Conservation (phyloP, 2,329 filamentous ascomycete species). For the Tolypocladium endophyticum region DNA sequence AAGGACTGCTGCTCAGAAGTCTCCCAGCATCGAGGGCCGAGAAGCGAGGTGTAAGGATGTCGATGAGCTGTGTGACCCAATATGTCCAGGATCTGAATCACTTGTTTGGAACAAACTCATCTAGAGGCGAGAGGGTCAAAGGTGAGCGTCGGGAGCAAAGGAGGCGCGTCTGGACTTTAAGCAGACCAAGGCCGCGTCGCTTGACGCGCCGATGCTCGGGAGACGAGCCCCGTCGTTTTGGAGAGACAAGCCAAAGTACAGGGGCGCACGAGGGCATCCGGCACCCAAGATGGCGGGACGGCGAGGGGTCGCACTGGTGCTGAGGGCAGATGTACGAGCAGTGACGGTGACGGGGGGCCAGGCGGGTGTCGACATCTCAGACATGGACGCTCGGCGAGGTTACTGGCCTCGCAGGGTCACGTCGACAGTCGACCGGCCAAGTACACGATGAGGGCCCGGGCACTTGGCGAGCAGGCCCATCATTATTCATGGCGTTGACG, state of each 20-base stretch:
- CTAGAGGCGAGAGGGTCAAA: slow-evolving; percentile 17
- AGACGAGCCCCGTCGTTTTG: not conserved
- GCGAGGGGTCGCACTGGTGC: slow-evolving; percentile 9
- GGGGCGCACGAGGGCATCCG: slow-evolving; percentile 13
- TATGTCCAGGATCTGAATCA: slow-evolving; percentile 24
- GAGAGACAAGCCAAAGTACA: slow-evolving; percentile 6
- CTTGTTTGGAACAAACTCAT: slow-evolving; percentile 22
- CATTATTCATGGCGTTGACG: slow-evolving; percentile 1
- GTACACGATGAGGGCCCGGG: not conserved
- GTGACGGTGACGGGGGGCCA: not conserved
- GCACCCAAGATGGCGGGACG: slow-evolving; percentile 23
- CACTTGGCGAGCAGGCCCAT: not conserved
- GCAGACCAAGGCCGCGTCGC: slow-evolving; percentile 1
- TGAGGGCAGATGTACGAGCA: slow-evolving; percentile 6
- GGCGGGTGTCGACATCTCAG: slow-evolving; percentile 16
- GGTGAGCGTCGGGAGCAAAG: slow-evolving; percentile 1
- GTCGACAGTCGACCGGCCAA: slow-evolving; percentile 3
- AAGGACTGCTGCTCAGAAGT: not conserved
- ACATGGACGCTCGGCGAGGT: slow-evolving; percentile 8
- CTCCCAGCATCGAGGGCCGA: not conserved
- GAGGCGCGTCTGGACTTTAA: slow-evolving; percentile 4
- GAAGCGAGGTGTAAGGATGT: slow-evolving; percentile 18
- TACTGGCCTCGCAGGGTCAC: slow-evolving; percentile 1
- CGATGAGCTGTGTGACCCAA: slow-evolving; percentile 22
- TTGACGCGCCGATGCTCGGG: slow-evolving; percentile 5